Base-by-base conservation (phyloP, 2,329 filamentous ascomycete species). In the Ophioceras dolichostomum region DNA sequence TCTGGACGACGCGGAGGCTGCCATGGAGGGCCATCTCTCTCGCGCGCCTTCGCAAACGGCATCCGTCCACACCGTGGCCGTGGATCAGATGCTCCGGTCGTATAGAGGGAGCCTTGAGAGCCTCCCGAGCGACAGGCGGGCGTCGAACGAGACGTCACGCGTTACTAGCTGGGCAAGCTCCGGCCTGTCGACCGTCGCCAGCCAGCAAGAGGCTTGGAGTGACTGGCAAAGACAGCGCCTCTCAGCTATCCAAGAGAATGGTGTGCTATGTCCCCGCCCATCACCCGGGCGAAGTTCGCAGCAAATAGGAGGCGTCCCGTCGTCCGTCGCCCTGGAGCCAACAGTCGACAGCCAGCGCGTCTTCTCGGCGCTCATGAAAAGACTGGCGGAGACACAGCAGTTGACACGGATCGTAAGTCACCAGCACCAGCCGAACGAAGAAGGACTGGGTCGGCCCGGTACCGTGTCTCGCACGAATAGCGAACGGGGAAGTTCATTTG, bases 161-260 rank as follows among this genome's bases (percentile, higher is more conserved):
- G 73, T 83, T 36, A 83, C 79, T 2, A 86, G 80, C 52, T 85
- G 81, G 81, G 71, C 70, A 4, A 73, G 76, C 42, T 82, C 79
- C 0, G 73, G 70, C 2, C 63, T 66, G 2, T 68, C 68, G 39
- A 75, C 70, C 3, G 67, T 71, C 3, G 56, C 66, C 5, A 73
- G 57, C 52, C 41, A 65, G 60, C 41, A 58, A 43, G 39, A 51
- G 38, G 32, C 56, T 4, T 49, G 50, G 38, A 56, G 50, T 2
- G 65, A 71, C 41, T 57, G 68, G 62, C 62, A 73, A 41, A 53
- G 61, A 14, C 69, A 79, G 47, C 67, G 73, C 2, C 57, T 82
- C n/a, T 78, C 76, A 2, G 65, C 77, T 18, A 81, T 82, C 49
- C 71, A 71, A 32, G 77, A 81, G 50, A 64, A 64, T 40, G 65